Evolutionary conservation across 345 rosid species (phyloP).

Genomic region (Barbarea vulgaris): DNA sequence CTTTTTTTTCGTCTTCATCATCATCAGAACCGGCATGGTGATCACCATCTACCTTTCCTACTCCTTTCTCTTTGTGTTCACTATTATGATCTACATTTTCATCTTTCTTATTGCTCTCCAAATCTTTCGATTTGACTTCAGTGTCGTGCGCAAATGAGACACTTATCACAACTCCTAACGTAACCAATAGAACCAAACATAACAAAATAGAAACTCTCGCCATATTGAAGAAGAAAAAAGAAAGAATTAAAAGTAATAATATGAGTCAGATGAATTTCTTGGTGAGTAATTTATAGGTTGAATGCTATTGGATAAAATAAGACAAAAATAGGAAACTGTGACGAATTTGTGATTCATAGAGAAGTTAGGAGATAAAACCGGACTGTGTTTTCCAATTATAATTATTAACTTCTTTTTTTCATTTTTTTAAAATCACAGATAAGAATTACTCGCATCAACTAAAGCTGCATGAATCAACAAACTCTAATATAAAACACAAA

Average conservation of each 20-base stretch:
- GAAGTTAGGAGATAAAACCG: slow-evolving; percentile 36
- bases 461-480: slow-evolving; percentile 33
- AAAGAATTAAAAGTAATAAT: background rate
- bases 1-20: slow-evolving; percentile 1
- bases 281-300: slow-evolving; percentile 32
- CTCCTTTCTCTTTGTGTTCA: slow-evolving; percentile 21
- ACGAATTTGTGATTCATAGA: slow-evolving; percentile 33
- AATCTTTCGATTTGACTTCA: slow-evolving; percentile 22
- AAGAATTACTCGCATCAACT: background rate
- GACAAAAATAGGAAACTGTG: slow-evolving; percentile 28
- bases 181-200: slow-evolving; percentile 34
- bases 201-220: slow-evolving; percentile 34
- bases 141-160: slow-evolving; percentile 28
- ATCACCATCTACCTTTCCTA: background rate
- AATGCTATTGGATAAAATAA: slow-evolving; percentile 10
- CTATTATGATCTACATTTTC: slow-evolving; percentile 9
- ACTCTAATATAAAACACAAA: background rate
- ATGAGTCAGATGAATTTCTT: slow-evolving; percentile 14
- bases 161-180: slow-evolving; percentile 36
- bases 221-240: slow-evolving; percentile 18
- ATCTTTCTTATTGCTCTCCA: slow-evolving; percentile 13
- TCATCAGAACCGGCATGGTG: slow-evolving; percentile 17
- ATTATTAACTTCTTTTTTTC: too few species aligned
- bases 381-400: slow-evolving; percentile 13
- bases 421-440: background rate